A percentile compares a stretch with the other conserved stretches of the same genome.
Evolutionary conservation across 176 grass and related monocot genomes (phyloP).

Genomic region (Bolboschoenus planiculmis): DNA sequence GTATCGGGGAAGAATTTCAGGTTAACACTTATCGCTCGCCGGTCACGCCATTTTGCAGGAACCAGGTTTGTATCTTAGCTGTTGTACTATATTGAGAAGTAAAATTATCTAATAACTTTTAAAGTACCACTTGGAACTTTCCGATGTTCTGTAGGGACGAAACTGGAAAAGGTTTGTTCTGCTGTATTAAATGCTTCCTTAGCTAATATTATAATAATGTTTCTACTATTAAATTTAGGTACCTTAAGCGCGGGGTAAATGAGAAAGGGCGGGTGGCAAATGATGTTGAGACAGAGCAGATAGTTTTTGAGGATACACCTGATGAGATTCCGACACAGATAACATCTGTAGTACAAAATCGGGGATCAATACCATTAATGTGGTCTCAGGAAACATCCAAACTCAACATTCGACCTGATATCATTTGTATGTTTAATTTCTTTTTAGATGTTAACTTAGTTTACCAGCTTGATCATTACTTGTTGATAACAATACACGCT

Average conservation of each 20-base stretch:
- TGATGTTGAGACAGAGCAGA: constrained; percentile 97
- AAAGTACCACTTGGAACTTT: neutral
- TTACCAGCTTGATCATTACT: neutral
- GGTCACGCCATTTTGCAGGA: constrained; percentile 98
- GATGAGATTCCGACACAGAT: constrained; percentile 60
- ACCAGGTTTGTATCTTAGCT: constrained; percentile 57
- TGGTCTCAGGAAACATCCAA: constrained; percentile 99
- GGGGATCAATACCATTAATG: constrained; percentile 90
- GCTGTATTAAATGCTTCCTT: neutral
- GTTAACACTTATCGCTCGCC: constrained; percentile 92
- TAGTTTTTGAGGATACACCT: constrained; percentile 77
- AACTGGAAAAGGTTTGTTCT: neutral
- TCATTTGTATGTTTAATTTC: constrained; percentile 60
- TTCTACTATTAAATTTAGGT: constrained; percentile 50
- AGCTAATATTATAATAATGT: neutral
- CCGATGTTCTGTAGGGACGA: neutral
- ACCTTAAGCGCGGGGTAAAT: constrained; percentile 87
- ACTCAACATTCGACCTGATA: constrained; percentile 93
- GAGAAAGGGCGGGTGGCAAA: constrained; percentile 97
- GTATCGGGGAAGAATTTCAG: constrained; percentile 74
- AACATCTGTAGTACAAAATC: constrained; percentile 81
- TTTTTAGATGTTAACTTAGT: neutral
- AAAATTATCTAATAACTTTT: neutral
- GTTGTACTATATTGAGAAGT: neutral
- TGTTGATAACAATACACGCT: neutral